Percentiles rank a stretch among this genome's conserved stretches.
Evolutionary conservation across 2,329 filamentous ascomycete species (phyloP).

Genomic region (Sphaerulina vaccinii): DNA sequence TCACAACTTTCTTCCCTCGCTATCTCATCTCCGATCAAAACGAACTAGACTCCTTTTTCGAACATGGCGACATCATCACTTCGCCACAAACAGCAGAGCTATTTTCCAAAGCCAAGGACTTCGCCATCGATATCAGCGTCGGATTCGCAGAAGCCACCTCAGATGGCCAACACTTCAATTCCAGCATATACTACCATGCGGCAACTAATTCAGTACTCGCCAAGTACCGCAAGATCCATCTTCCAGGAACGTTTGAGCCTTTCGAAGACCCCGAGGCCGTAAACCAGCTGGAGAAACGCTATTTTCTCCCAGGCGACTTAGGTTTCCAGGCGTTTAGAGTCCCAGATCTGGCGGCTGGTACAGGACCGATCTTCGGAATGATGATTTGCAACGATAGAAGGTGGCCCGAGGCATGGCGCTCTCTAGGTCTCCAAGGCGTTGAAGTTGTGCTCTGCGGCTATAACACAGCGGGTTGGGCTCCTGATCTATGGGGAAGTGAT

Average conservation of each 20-base stretch:
- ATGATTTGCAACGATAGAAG: conserved; percentile 57
- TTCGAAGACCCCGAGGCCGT: conserved; percentile 47
- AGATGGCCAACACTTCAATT: conserved; percentile 50
- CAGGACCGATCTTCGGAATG: conserved; percentile 53
- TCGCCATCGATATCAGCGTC: conserved; percentile 52
- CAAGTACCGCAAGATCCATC: conserved; percentile 56
- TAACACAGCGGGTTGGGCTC: conserved; percentile 53
- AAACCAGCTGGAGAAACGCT: conserved; percentile 56
- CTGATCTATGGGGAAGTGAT: conserved; percentile 43
- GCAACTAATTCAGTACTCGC: conserved; percentile 42
- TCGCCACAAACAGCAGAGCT: conserved; percentile 48
- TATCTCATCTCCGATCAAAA: conserved; percentile 47
- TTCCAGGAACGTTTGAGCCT: conserved; percentile 53
- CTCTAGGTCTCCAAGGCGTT: conserved; percentile 51
- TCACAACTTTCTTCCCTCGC: conserved; percentile 57
- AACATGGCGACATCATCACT: conserved; percentile 44
- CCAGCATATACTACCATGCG: conserved; percentile 52
- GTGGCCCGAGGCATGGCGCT: conserved; percentile 55
- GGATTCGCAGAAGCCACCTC: conserved; percentile 52
- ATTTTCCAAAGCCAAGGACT: conserved; percentile 47
- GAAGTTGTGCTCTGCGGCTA: conserved; percentile 52
- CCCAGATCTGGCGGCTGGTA: conserved; percentile 41
- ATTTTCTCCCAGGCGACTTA: conserved; percentile 53
- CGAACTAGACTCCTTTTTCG: conserved; percentile 51
- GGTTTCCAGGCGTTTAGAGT: conserved; percentile 55